Percentiles rank a stretch among this genome's conserved stretches.
These are phyloP conservation scores for Teratosphaeria nubilosa DNA, from an alignment of 2,329 filamentous ascomycete species.

Conservation along the genomic window DNA sequence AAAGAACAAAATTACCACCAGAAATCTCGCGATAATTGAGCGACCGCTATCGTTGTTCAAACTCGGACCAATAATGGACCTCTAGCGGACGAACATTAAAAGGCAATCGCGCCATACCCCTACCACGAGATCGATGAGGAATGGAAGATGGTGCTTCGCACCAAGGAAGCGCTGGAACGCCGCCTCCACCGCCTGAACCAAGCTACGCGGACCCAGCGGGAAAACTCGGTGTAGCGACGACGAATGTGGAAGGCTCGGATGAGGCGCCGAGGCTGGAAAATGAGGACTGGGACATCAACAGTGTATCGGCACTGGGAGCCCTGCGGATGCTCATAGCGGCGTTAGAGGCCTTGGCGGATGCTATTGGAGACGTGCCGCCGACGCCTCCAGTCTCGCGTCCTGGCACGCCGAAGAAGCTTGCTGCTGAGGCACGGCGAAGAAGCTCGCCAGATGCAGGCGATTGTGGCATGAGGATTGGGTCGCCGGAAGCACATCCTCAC, in stretches of 20 bases:
- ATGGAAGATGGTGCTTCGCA: constrained; percentile 18
- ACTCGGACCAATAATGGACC: not conserved
- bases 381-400: constrained; percentile 61
- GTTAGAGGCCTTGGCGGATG: constrained; percentile 51
- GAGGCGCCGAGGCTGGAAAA: constrained; percentile 18
- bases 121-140: constrained; percentile 4
- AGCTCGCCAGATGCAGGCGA: constrained; percentile 8
- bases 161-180: constrained; percentile 3
- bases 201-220: constrained; percentile 9
- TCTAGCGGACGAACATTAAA: not conserved
- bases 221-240: constrained; percentile 6
- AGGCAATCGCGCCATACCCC: not conserved
- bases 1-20: not conserved
- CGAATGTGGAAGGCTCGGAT: constrained; percentile 12
- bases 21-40: not conserved
- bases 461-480: constrained; percentile 15
- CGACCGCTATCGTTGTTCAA: not conserved
- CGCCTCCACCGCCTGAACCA: constrained; percentile 17
- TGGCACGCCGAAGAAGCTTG: constrained; percentile 54
- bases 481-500: constrained; percentile 40
- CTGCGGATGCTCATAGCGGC: constrained; percentile 65
- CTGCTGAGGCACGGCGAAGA: not conserved
- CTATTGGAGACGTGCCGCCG: constrained; percentile 69
- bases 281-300: constrained; percentile 57
- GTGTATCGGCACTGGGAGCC: constrained; percentile 61